A percentile compares a stretch with the other conserved stretches of the same genome.
Conservation (phyloP, 2,329 filamentous ascomycete species). For the Trichoderma semiorbis region DNA sequence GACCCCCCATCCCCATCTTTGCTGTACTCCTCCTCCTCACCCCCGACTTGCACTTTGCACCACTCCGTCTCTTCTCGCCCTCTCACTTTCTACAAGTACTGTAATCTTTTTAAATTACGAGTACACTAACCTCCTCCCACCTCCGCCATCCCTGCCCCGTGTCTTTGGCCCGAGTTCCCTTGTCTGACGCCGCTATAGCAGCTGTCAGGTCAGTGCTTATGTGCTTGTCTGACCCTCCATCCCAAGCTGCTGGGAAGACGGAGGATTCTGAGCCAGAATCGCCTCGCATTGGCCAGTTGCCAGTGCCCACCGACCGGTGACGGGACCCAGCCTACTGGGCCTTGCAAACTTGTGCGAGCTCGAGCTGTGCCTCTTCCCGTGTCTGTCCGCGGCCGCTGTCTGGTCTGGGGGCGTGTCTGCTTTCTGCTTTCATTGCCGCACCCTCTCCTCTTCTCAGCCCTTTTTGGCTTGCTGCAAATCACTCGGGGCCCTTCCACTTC, state of each 20-base stretch:
- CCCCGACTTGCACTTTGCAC: background rate
- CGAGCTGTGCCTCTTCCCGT: background rate
- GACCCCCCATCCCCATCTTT: background rate
- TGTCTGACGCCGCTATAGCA: slow-evolving; percentile 12
- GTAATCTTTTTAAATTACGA: background rate
- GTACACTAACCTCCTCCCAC: background rate
- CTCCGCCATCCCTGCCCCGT: background rate
- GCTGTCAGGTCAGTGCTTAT: slow-evolving; percentile 10
- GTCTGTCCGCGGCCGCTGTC: background rate
- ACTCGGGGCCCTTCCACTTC: slow-evolving; percentile 10
- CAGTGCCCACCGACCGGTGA: slow-evolving; percentile 2
- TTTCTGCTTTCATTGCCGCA: background rate
- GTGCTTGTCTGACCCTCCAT: slow-evolving; percentile 18
- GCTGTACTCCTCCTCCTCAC: background rate
- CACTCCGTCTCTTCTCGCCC: background rate
- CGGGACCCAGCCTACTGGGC: slow-evolving; percentile 14
- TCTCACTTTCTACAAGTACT: background rate
- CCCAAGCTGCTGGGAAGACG: slow-evolving; percentile 16
- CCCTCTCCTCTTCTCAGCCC: slow-evolving; percentile 2
- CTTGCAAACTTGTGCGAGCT: background rate
- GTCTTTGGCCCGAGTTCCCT: background rate
- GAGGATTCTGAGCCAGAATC: background rate
- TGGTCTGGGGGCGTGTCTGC: slow-evolving; percentile 1
- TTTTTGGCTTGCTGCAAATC: slow-evolving; percentile 4
- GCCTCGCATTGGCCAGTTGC: slow-evolving; percentile 14